Base-by-base conservation (phyloP, 106 monocot species). In the Amphibolis antarctica region DNA sequence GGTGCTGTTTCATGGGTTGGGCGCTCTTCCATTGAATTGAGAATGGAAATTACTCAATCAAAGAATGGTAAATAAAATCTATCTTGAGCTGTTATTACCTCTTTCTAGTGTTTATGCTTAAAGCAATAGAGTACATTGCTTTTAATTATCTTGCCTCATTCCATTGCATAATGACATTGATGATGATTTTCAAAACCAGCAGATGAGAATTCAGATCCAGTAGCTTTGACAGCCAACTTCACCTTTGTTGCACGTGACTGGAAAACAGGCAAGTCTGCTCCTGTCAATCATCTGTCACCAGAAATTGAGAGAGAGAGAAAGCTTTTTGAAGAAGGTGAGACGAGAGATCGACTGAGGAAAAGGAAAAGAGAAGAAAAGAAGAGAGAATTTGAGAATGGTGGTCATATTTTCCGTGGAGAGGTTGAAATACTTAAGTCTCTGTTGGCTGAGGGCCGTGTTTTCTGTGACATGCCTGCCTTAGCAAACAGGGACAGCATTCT, bases 161-260 rank as follows among this genome's bases (percentile, higher is more conserved):
- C 21, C 23, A 53, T 53, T 20, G 0, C 1, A 53, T 19, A 53
- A 53, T 21, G 11, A 19, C 21, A 21, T 10, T 24, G 21, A 53
- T 19, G 53, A 19, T n/a, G n/a, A n/a, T n/a, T 19, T 12, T 53
- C 21, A 0, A 53, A 11, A 65, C 9, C 65, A 18, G 48, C 79
- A 84, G 89, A 66, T 30, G 51, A 74, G 50, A 74, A 69, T 46
- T 53, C 68, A 55, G 94, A 89, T 77, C 60, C 74, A 19, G 47
- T 80, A 43, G 96, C 82, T 63, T 65, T 96, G 49, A 90, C 96
- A 0, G 96, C 86, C 20, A 80, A 86, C 77, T 96, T 96, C 80
- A 96, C 82, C 21, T 96, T 96, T 69, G 96, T 96, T 71, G 89
- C 96, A 51, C 82, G 84, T 23, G 96, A 96, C 53, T 96, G 90